Base-by-base conservation (phyloP, 495 filamentous ascomycete genomes). In the Parathielavia appendiculata region DNA sequence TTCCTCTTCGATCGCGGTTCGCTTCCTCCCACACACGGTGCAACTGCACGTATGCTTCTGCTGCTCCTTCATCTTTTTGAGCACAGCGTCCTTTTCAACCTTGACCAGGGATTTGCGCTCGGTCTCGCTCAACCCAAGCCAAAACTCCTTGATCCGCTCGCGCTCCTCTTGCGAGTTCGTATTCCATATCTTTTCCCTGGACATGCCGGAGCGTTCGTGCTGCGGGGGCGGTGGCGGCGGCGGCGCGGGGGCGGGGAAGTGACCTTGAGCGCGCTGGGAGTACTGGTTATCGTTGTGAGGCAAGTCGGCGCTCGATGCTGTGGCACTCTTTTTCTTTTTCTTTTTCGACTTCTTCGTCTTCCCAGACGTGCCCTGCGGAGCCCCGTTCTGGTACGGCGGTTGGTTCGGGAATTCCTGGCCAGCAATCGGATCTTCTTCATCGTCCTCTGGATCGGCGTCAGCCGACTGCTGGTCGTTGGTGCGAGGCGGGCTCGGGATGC, bases 11-110 rank as follows among this genome's bases (percentile, higher is more conserved):
- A 99, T 99, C 10, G 93, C 93, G 9, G 89, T 96, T 46, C 93
- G 84, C 73, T 97, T 99, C 61, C 93, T 83, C 51, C 93, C 93
- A 75, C 93, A 99, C 40, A 97, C 92, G 7, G 89, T 95, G 66
- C 93, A 99, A 67, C 91, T 96, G 75, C 93, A 99, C 4, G 93
- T 97, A 68, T 97, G 93, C 73, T 97, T 97, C 71, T 99, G 93
- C 73, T 99, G 93, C 71, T 99, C 95, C 75, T 99, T 98, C 93
- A 99, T 99, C 75, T 99, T 99, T 63, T 89, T 89, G 52, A 99
- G 73, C 1, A 99, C 93, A 7, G 95, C 93, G 74, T 97, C 91
- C 69, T 99, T 99, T 74, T 99, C 93, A 12, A 99, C 91, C 71
- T 96, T 96, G 61, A 99, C 92, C 40, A 99, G 76, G 5, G 89